Evolutionary conservation across 345 rosid genomes (phyloP).

Genomic region (Heritiera littoralis): DNA sequence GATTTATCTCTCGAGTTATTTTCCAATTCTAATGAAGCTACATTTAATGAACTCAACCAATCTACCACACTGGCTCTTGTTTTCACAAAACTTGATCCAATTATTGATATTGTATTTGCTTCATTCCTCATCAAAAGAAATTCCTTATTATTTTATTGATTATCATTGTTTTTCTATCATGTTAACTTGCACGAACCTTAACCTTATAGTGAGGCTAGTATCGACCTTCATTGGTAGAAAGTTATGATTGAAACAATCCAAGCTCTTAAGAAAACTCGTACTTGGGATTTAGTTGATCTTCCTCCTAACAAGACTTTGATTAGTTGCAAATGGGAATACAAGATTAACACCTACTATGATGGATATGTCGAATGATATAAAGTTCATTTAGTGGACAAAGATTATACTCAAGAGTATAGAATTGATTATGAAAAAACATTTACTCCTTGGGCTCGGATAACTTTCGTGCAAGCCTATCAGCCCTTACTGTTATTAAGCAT

Average conservation of each 20-base stretch:
- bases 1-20: no score
- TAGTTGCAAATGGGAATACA: not conserved
- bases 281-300: not conserved
- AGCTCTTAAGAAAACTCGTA: not conserved
- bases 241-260: not conserved
- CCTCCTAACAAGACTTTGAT: not conserved
- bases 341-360: not conserved
- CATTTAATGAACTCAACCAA: no score
- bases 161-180: not conserved
- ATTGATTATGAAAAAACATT: not conserved
- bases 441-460: not conserved
- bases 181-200: not conserved
- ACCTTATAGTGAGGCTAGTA: not conserved
- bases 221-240: not conserved
- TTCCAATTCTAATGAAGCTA: no score
- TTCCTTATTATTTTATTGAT: not conserved
- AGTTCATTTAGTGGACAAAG: no score
- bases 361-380: not conserved
- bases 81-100: no score
- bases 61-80: no score
- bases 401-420: not conserved
- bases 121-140: not conserved
- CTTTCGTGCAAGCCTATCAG: not conserved
- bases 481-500: not conserved
- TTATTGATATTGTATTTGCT: no score